These are phyloP conservation scores for Ogataea angusta DNA, from an alignment of 805 yeast genomes.

Conservation along the genomic window DNA sequence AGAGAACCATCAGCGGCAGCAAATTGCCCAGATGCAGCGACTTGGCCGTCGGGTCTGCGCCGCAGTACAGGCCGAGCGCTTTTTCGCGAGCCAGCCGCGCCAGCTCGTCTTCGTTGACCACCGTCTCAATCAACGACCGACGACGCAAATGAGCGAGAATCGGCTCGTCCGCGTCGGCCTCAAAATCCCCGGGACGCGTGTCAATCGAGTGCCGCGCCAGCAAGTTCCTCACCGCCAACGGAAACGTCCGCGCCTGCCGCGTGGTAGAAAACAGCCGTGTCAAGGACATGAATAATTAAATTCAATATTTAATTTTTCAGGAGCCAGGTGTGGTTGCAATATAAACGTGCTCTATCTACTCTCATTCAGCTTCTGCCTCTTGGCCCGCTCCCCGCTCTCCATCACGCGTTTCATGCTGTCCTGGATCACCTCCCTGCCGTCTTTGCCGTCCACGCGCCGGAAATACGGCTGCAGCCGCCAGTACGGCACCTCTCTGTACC, in stretches of 20 bases:
- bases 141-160: slow-evolving; percentile 38
- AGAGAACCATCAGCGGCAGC: slow-evolving; percentile 76
- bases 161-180: slow-evolving; percentile 35
- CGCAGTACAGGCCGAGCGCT: slow-evolving; percentile 71
- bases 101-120: slow-evolving; percentile 35
- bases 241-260: slow-evolving; percentile 1
- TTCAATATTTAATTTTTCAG: slow-evolving; percentile 3
- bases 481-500: slow-evolving; percentile 77
- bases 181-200: slow-evolving; percentile 22
- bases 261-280: slow-evolving; percentile 2
- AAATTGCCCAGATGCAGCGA: slow-evolving; percentile 91
- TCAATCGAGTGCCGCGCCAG: slow-evolving; percentile 21
- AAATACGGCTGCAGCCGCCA: slow-evolving; percentile 98
- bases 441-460: slow-evolving; percentile 80
- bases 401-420: slow-evolving; percentile 19
- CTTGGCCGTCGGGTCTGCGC: slow-evolving; percentile 93
- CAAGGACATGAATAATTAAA: slow-evolving; percentile 4
- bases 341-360: background rate
- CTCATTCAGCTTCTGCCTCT: background rate
- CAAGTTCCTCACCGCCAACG: slow-evolving; percentile 7
- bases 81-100: slow-evolving; percentile 23
- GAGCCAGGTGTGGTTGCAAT: slow-evolving; percentile 2
- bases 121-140: slow-evolving; percentile 45
- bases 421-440: slow-evolving; percentile 40
- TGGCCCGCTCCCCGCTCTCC: slow-evolving; percentile 13